Evolutionary conservation across 805 yeast genomes (phyloP), one percentile per base, ranked within the genome.

Genomic region (Yarrowia sp.): DNA sequence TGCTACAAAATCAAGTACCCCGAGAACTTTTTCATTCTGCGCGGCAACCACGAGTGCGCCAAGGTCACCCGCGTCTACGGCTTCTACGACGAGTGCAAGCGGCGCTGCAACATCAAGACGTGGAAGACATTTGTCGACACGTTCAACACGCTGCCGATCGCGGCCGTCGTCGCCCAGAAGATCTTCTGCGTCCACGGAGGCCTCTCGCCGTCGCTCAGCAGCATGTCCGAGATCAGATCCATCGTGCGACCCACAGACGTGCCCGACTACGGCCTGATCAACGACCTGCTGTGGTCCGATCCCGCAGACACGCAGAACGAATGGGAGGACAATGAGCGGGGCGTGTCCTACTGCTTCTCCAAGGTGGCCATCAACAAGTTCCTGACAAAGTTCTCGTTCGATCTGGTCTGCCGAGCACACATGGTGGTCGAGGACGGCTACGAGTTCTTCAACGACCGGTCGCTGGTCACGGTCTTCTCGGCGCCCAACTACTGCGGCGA

Each of bases 31-130:
- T 94, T 93, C 73, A 75, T 94, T 63, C 78, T 94, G 42, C 79
- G 99, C 68, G 99, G 99, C 19, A 94, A 94, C 74, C 99, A 94
- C 76, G 99, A 94, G 77, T 90, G 97, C 74, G 97, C 99, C 19
- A 90, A 90, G 70, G 96, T 94, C 62, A 93, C 98, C 1, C 83
- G 97, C 66, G 97, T 94, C 31, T 94, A 94, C 74, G 99, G 99
- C 1, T 94, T 94, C 71, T 94, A 91, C 72, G 99, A 94, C 75
- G 99, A 94, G 76, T 94, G 99, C 78, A 94, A 94, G 73, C 83
- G 99, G 69, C 81, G 99, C 65, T 84, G 96, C 69, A 89, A 87
- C 70, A 83, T 92, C 69, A 94, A 93, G 72, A 88, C 92, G 0
- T 94, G 99, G 99, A 91, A 92, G 72, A 76, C 84, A 27, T 94